A percentile compares a stretch with the other conserved stretches of the same genome.
phyloP scores from a whole-genome alignment of 345 rosid species.

The Nephelium lappaceum region DNA sequence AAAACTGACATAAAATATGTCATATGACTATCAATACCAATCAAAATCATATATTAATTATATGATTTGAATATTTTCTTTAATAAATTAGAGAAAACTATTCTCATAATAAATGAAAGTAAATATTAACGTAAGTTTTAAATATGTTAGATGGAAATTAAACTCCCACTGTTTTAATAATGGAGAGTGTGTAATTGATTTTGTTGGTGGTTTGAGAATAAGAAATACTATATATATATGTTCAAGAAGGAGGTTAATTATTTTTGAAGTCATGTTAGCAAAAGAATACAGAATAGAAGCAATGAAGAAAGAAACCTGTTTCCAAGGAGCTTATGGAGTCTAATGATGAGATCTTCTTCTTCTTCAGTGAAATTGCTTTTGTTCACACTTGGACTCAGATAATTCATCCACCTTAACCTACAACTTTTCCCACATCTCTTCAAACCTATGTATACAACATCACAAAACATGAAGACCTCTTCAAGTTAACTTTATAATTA shows the following conservation, averaged over 20 bases:
- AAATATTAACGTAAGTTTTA: too few species aligned
- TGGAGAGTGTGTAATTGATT: too few species aligned
- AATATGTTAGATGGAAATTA: too few species aligned
- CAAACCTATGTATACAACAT: conserved; percentile 36
- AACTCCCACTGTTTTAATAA: too few species aligned
- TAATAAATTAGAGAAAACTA: too few species aligned
- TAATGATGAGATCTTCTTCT: conserved; percentile 63
- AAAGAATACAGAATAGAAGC: too few species aligned
- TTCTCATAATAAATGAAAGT: too few species aligned
- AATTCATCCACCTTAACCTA: conserved; percentile 68
- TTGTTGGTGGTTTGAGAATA: too few species aligned
- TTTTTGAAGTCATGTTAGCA: not conserved
- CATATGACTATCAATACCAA: too few species aligned
- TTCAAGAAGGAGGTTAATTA: not conserved
- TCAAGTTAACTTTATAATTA: not conserved
- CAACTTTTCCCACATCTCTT: conserved; percentile 74
- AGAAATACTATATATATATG: not conserved
- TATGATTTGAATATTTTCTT: too few species aligned
- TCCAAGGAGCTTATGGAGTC: conserved; percentile 71
- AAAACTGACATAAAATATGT: too few species aligned
- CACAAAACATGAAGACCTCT: not conserved
- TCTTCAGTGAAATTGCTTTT: conserved; percentile 50
- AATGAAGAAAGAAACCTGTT: conserved; percentile 44
- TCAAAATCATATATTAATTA: too few species aligned
- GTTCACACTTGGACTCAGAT: conserved; percentile 52